Conservation (phyloP, 2,329 filamentous ascomycete species). For the Fusarium begoniae region DNA sequence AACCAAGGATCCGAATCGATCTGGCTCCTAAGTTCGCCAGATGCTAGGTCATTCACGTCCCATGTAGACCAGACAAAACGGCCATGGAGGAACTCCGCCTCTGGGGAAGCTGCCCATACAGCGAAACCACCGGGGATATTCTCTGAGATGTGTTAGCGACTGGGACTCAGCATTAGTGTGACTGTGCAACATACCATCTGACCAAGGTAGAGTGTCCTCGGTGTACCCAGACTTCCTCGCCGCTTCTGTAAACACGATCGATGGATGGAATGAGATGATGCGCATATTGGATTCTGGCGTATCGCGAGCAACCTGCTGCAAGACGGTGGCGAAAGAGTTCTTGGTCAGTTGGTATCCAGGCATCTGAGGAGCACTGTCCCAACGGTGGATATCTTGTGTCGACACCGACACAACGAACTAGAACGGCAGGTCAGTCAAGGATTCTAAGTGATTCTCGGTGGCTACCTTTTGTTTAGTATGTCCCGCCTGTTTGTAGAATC, state of each 20-base stretch:
- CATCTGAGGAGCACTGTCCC: constrained; percentile 24
- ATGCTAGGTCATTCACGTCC: constrained; percentile 58
- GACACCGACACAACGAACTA: constrained; percentile 30
- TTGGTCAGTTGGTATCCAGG: constrained; percentile 51
- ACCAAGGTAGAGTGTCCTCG: constrained; percentile 34
- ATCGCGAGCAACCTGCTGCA: constrained; percentile 51
- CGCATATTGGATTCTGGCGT: constrained; percentile 47
- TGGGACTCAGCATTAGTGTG: fast-evolving
- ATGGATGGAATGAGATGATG: constrained; percentile 53
- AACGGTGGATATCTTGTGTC: constrained; percentile 42
- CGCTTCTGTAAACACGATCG: constrained; percentile 47
- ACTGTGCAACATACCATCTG: constrained; percentile 10
- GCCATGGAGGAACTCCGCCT: constrained; percentile 56
- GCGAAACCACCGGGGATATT: constrained; percentile 53
- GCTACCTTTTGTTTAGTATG: constrained; percentile 17
- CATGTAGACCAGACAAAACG: constrained; percentile 60
- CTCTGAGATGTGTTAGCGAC: constrained; percentile 27
- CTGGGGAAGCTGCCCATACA: constrained; percentile 51
- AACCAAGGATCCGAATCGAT: constrained; percentile 31
- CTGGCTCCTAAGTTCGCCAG: background rate
- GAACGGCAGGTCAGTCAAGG: fast-evolving
- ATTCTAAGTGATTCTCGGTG: fast-evolving
- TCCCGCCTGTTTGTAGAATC: constrained; percentile 30
- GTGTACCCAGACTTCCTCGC: constrained; percentile 36
- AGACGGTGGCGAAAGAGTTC: constrained; percentile 44